Base-by-base conservation (phyloP, 2,329 filamentous ascomycete species). In the Colletotrichum sp. region DNA sequence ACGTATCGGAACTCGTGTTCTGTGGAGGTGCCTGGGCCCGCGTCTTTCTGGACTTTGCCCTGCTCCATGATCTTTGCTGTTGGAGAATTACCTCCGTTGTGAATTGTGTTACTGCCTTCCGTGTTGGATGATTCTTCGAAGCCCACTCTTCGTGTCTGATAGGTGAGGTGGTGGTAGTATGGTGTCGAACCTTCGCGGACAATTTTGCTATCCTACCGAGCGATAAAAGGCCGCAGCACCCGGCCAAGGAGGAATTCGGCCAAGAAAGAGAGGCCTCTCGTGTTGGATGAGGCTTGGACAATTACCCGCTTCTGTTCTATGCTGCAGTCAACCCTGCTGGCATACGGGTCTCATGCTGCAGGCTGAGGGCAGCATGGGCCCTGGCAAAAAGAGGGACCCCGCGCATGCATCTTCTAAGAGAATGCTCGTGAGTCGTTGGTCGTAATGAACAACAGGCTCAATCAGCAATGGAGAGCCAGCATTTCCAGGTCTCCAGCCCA, bases 61-160 rank as follows among this genome's bases (percentile, higher is more conserved):
- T 43, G 0, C 39, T n/a, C 2, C 39, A 43, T 43, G 39, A 43
- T 43, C 39, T 43, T 43, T n/a, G 2, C 18, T 2, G 39, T 43
- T 43, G 18, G 39, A 8, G 10, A 32, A 12, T 8, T 2, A 43
- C 2, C 16, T 2, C 39, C 39, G 39, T 43, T 43, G 39, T 43
- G 39, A n/a, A n/a, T 16, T 43, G 0, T 43, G 1, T 43, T 10
- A 1, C 0, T n/a, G 2, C 39, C 18, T 43, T 43, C 5, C 0
- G 39, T 43, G 39, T n/a, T 43, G 39, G 39, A n/a, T 18, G 8
- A 43, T n/a, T 43, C 5, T n/a, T 43, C 18, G 18, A 43, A 43
- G 18, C 1, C 39, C 18, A 10, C 5, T n/a, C 5, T 43, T 43
- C 5, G 39, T 43, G 39, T 43, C 18, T 43, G 39, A n/a, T n/a